Conservation (phyloP, 2,329 filamentous ascomycete genomes). For the Shiraia sp. region DNA sequence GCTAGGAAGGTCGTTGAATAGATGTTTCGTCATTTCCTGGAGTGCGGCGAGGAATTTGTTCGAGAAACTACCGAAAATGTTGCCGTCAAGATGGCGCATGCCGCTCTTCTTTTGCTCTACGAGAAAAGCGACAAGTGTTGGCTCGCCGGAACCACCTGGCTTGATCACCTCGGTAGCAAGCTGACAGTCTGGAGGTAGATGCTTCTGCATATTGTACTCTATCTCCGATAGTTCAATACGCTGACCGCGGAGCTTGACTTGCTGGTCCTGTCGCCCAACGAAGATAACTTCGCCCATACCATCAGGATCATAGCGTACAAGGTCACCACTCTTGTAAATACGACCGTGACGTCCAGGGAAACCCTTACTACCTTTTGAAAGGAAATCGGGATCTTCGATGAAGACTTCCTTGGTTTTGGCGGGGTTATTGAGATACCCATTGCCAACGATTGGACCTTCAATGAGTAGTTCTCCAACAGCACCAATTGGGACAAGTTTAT, state of each 20-base stretch:
- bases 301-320: constrained; percentile 55
- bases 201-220: constrained; percentile 47
- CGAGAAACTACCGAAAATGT: constrained; percentile 37
- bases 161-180: constrained; percentile 57
- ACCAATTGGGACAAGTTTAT: constrained; percentile 46
- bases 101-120: constrained; percentile 35
- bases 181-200: constrained; percentile 41
- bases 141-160: constrained; percentile 34
- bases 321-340: constrained; percentile 40
- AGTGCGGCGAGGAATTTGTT: constrained; percentile 33
- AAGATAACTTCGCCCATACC: constrained; percentile 41
- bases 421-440: constrained; percentile 43
- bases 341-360: constrained; percentile 56
- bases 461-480: constrained; percentile 59
- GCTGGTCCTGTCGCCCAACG: constrained; percentile 43
- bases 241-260: constrained; percentile 48
- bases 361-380: constrained; percentile 64
- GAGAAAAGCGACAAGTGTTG: constrained; percentile 40
- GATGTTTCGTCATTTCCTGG: constrained; percentile 33
- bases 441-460: constrained; percentile 57
- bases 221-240: constrained; percentile 46
- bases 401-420: constrained; percentile 44
- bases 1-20: constrained; percentile 32
- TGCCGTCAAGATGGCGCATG: constrained; percentile 35
- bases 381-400: constrained; percentile 58